Conservation (phyloP, 768 basidiomycete genomes). For the Jaapia argillacea region DNA sequence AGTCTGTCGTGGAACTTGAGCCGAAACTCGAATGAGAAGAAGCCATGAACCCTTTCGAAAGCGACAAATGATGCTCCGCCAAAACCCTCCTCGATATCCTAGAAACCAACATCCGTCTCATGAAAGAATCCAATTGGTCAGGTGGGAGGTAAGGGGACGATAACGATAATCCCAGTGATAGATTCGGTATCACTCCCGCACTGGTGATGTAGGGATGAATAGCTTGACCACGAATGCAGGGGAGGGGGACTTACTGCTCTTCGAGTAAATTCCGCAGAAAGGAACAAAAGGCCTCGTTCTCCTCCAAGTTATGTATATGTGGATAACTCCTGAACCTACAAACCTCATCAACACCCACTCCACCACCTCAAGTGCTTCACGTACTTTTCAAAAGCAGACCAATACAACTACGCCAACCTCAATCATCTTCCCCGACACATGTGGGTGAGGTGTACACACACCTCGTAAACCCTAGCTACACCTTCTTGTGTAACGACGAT, state of each 20-base stretch:
- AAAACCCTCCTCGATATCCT: constrained; percentile 85
- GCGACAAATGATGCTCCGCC: constrained; percentile 80
- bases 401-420: constrained; percentile 53
- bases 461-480: constrained; percentile 77
- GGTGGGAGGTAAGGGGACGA: constrained; percentile 72
- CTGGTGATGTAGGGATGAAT: constrained; percentile 23
- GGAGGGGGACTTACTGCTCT: constrained; percentile 54
- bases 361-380: no score
- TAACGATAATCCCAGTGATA: constrained; percentile 77
- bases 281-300: constrained; percentile 72
- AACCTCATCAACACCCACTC: no score
- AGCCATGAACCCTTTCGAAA: constrained; percentile 61
- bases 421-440: neutral
- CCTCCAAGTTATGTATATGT: constrained; percentile 54
- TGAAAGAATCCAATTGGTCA: constrained; percentile 75
- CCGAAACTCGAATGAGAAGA: constrained; percentile 19
- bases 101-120: constrained; percentile 86
- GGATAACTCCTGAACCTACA: constrained; percentile 65
- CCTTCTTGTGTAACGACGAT: constrained; percentile 81
- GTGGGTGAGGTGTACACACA: constrained; percentile 25
- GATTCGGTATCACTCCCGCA: constrained; percentile 68
- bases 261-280: constrained; percentile 56
- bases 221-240: constrained; percentile 6
- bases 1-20: no score
- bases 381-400: constrained; percentile 80